Percentiles rank a stretch among this genome's conserved stretches.
Conservation (phyloP, 2,329 filamentous ascomycete genomes). For the Chaetomiaceae sp. region DNA sequence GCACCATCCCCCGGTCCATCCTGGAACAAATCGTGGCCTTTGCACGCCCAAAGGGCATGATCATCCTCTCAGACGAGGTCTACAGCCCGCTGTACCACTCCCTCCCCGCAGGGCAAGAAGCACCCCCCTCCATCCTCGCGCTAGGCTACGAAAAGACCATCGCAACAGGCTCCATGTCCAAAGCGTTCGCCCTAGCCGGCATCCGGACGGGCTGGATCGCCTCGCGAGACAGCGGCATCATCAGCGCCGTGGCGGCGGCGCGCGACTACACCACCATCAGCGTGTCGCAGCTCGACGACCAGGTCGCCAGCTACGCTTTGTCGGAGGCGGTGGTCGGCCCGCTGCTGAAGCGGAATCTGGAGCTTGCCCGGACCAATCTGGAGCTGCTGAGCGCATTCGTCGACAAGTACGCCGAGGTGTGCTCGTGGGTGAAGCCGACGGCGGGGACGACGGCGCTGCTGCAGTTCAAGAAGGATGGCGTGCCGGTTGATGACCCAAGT, state of each 20-base stretch:
- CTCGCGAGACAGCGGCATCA: constrained; percentile 56
- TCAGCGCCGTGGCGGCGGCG: constrained; percentile 59
- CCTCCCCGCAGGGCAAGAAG: constrained; percentile 45
- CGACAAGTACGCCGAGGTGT: constrained; percentile 57
- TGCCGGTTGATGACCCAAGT: constrained; percentile 64
- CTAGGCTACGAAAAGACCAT: constrained; percentile 68
- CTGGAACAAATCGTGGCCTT: constrained; percentile 60
- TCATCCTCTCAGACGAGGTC: constrained; percentile 73
- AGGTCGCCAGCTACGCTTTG: constrained; percentile 71
- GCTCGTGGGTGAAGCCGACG: constrained; percentile 67
- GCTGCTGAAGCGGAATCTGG: constrained; percentile 50
- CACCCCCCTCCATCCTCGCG: constrained; percentile 63
- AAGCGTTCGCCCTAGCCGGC: constrained; percentile 78
- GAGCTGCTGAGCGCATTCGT: constrained; percentile 64
- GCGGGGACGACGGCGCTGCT: constrained; percentile 79
- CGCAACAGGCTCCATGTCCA: constrained; percentile 76
- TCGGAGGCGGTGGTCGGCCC: constrained; percentile 40
- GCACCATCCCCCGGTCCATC: constrained; percentile 57
- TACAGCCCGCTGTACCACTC: constrained; percentile 80
- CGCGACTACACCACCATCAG: constrained; percentile 84
- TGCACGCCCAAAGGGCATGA: constrained; percentile 58
- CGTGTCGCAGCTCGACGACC: constrained; percentile 77
- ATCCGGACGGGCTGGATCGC: constrained; percentile 82
- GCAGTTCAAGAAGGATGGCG: constrained; percentile 56
- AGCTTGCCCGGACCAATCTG: constrained; percentile 64